Percentiles rank a stretch among this genome's conserved stretches.
phyloP scores from a whole-genome alignment of 345 rosid genomes.

The Heritiera fomes region DNA sequence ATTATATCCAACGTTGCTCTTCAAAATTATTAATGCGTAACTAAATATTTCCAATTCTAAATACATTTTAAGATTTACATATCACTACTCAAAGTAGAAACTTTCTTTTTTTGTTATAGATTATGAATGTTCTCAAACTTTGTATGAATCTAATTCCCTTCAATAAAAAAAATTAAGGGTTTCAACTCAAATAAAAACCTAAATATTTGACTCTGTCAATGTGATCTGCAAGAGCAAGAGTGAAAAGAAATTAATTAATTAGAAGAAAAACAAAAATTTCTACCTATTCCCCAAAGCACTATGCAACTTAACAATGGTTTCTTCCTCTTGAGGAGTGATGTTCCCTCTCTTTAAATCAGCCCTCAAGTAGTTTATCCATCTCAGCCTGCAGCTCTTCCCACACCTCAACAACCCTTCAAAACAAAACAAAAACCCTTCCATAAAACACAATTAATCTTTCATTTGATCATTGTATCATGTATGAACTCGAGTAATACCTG shows the following conservation, averaged over 20 bases:
- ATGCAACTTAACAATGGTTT: slow-evolving; percentile 70
- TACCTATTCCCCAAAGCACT: slow-evolving; percentile 71
- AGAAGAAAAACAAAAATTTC: not conserved
- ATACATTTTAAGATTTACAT: no score
- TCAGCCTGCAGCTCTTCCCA: slow-evolving; percentile 88
- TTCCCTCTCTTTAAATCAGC: slow-evolving; percentile 83
- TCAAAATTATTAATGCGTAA: no score
- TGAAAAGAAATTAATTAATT: no score
- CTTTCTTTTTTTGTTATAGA: no score
- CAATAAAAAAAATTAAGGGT: no score
- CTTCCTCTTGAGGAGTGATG: slow-evolving; percentile 68
- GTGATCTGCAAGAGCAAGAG: not conserved
- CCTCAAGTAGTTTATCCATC: slow-evolving; percentile 90
- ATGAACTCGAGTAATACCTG: slow-evolving; percentile 40
- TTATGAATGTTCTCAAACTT: no score
- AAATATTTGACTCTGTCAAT: no score
- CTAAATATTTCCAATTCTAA: no score
- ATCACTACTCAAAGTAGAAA: no score
- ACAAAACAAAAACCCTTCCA: not conserved
- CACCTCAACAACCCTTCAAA: slow-evolving; percentile 69
- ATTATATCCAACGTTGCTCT: no score
- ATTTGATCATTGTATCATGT: not conserved
- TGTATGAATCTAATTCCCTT: no score
- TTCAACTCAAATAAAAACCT: no score
- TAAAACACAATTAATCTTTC: not conserved